Evolutionary conservation across 2,329 filamentous ascomycete genomes (phyloP), one percentile per base, ranked within the genome.

Genomic region (Ilyonectria destructans): DNA sequence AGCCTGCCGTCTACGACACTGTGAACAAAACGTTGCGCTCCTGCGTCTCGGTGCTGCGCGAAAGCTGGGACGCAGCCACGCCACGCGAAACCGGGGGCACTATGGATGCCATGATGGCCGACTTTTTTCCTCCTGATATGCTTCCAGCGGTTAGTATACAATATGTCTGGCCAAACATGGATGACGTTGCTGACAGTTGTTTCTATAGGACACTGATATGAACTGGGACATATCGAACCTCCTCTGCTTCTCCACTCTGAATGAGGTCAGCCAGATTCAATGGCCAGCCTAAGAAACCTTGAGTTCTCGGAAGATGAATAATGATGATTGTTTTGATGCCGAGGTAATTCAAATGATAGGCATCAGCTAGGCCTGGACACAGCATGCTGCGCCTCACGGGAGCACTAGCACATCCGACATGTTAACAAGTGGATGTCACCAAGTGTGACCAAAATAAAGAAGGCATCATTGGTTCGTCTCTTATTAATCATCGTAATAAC

Each of bases 401-500:
- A n/a, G 17, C 40, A n/a, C n/a, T 43, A n/a, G 40, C 15, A 43
- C 40, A 43, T n/a, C 40, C 5, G 15, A 19, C 21, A 23, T 26
- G 26, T 26, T 26, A 26, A 6, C 26, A 26, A 26, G 26, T 26
- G 26, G 26, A 26, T 26, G 6, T 15, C 51, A 21, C n/a, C n/a
- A 29, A 13, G 3, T 21, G n/a, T 4, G 2, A 21, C 10, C n/a
- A 35, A 54, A 52, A n/a, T n/a, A n/a, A 43, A 4, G 8, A 10
- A 33, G 26, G 10, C 12, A 6, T 19, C 5, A 35, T 54, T 54
- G 29, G 17, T 10, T 54, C 19, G 10, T 33, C 31, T 35, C 29
- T 54, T 12, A 21, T 65, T 62, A 76, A 49, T 87, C 85, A 64
- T 88, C 87, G 77, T 86, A 87, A 72, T 86, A 85, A 49, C 83